Conservation (phyloP, 1,284 basidiomycete genomes). For the Puccinia hordei region DNA sequence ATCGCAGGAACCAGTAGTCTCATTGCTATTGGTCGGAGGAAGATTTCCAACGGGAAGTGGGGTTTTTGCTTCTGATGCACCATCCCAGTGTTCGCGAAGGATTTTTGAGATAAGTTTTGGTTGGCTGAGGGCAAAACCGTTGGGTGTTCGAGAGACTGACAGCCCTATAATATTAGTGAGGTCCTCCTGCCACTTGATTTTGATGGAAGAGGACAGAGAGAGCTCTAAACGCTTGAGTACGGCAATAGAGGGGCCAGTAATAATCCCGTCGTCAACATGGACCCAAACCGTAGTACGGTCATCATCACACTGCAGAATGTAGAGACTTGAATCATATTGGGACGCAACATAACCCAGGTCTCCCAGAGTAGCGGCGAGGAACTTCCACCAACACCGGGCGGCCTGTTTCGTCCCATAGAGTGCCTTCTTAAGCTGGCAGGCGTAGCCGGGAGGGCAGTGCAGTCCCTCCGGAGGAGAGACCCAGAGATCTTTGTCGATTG, state of each 20-base stretch:
- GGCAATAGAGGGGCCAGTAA: neutral
- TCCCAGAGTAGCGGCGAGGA: neutral
- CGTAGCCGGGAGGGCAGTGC: neutral
- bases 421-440: neutral
- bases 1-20: neutral
- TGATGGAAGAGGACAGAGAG: neutral
- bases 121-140: neutral
- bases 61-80: neutral
- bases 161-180: neutral
- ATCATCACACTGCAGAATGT: neutral
- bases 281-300: neutral
- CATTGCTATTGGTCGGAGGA: too few relatives aligned
- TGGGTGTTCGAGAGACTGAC: neutral
- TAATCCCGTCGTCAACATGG: conserved; percentile 8
- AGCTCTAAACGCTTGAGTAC: neutral
- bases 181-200: conserved; percentile 6
- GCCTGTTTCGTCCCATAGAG: conserved; percentile 25
- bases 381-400: conserved; percentile 11
- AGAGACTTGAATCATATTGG: neutral
- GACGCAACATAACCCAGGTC: neutral
- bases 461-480: neutral
- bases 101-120: neutral
- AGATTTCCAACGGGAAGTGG: neutral
- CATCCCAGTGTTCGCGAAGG: neutral
- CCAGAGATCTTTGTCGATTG: neutral